Base-by-base conservation (phyloP, 176 grass and related monocot genomes). In the Carex scoparia region DNA sequence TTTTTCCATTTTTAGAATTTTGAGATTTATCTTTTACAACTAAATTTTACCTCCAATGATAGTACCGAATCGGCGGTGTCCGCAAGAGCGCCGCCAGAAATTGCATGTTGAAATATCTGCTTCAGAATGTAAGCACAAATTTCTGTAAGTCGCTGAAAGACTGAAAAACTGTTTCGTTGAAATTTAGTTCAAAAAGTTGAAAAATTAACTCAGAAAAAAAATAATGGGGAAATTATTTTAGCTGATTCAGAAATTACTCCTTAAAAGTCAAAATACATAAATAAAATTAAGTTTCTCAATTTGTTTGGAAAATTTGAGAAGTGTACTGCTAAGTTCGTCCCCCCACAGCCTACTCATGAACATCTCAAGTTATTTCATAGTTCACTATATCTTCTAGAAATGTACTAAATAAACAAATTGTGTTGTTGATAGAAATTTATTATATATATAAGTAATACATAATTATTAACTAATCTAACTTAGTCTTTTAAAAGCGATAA, bases 41-140 rank as follows among this genome's bases (percentile, higher is more conserved):
- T 33, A 85, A 38, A 57, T 23, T 23, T 79, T 84, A 94, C 95
- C 92, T 94, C 82, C 88, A 82, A 76, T 37, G 51, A 94, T 86
- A 55, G 72, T 0, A 12, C 53, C 10, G 15, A 83, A 9, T 13
- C 59, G 59, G 14, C 48, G 38, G 37, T 37, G 13, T 51, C 51
- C 42, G 7, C 42, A 27, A 18, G 80, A 80, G 37, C 5, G 12
- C 5, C 40, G 12, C 48, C 31, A 48, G 56, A n/a, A 51, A 3
- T 54, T 40, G 60, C 79, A 87, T 19, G 57, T 85, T 1, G 62
- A 33, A 19, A 5, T 2, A 1, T 38, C 46, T 84, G 69, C 10
- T 84, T 60, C 33, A 84, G 69, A 69, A 37, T 12, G 55, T 12
- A 84, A 74, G 67, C 69, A 72, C 18, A 72, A 72, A 18, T 72